Evolutionary conservation across 1,284 basidiomycete species (phyloP).

Genomic region (Moesziomyces sp.): DNA sequence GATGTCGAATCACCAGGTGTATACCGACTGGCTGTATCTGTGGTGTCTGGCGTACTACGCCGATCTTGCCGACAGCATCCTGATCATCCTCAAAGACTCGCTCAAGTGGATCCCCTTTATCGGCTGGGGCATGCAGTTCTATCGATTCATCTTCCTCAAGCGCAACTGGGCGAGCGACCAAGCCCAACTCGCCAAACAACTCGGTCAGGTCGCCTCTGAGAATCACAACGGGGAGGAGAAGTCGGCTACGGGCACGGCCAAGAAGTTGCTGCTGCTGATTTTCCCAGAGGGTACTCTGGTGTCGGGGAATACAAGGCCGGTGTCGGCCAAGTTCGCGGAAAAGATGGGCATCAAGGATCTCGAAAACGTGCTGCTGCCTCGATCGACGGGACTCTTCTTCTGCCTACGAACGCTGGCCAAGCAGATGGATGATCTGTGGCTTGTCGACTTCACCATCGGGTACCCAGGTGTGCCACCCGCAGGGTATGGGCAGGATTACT

Average conservation of each 20-base stretch:
- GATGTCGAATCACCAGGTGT: conserved; percentile 62
- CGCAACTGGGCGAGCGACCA: conserved; percentile 57
- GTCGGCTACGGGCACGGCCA: conserved; percentile 15
- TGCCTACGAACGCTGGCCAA: conserved; percentile 83
- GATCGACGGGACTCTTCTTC: conserved; percentile 89
- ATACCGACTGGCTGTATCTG: conserved; percentile 64
- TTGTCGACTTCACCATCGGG: conserved; percentile 80
- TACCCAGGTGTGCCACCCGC: conserved; percentile 79
- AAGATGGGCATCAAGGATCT: conserved; percentile 75
- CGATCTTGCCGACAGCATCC: conserved; percentile 48
- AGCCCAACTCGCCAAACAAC: conserved; percentile 41
- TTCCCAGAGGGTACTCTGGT: conserved; percentile 64
- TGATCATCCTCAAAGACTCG: conserved; percentile 58
- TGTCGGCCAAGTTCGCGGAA: conserved; percentile 56
- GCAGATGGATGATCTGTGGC: conserved; percentile 78
- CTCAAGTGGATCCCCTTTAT: conserved; percentile 60
- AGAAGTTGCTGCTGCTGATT: conserved; percentile 57
- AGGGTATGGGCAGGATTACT: conserved; percentile 80
- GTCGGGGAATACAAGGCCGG: conserved; percentile 49
- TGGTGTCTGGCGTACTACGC: conserved; percentile 61
- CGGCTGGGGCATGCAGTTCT: conserved; percentile 64
- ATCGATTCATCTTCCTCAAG: conserved; percentile 58
- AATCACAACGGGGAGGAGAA: conserved; percentile 3
- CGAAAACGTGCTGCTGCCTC: conserved; percentile 81
- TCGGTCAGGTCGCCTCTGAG: conserved; percentile 32